A percentile compares a stretch with the other conserved stretches of the same genome.
Evolutionary conservation across 2,329 filamentous ascomycete genomes (phyloP).

Genomic region (Epichloe brachyelytri): DNA sequence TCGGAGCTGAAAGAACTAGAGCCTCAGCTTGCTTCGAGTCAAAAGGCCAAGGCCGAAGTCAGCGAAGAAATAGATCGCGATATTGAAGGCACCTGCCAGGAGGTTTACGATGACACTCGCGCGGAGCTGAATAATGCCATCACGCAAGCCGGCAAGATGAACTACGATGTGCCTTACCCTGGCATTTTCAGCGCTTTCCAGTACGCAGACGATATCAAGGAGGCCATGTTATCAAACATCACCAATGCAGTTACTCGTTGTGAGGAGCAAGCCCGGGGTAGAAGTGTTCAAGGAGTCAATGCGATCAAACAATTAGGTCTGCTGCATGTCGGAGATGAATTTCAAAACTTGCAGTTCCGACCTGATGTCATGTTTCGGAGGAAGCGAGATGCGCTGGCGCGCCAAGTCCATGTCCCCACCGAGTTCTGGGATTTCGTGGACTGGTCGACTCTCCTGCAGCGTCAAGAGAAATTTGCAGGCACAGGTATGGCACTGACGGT

Average conservation of each 20-base stretch:
- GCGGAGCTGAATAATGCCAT: slow-evolving; percentile 66
- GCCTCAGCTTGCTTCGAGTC: slow-evolving; percentile 72
- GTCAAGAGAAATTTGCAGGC: slow-evolving; percentile 87
- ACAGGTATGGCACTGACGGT: slow-evolving; percentile 92
- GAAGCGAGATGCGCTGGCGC: slow-evolving; percentile 65
- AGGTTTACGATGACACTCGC: slow-evolving; percentile 76
- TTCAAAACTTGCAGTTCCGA: slow-evolving; percentile 74
- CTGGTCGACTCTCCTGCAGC: slow-evolving; percentile 65
- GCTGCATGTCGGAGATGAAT: slow-evolving; percentile 77
- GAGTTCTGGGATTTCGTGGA: slow-evolving; percentile 94
- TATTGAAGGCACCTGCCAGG: slow-evolving; percentile 74
- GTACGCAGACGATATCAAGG: slow-evolving; percentile 86
- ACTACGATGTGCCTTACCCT: slow-evolving; percentile 75
- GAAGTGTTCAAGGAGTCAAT: slow-evolving; percentile 69
- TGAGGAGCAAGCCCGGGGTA: slow-evolving; percentile 72
- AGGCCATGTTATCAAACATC: slow-evolving; percentile 83
- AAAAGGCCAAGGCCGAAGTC: slow-evolving; percentile 66
- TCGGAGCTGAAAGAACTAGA: slow-evolving; percentile 71
- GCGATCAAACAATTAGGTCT: slow-evolving; percentile 81
- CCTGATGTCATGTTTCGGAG: slow-evolving; percentile 90
- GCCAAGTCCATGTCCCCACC: slow-evolving; percentile 76
- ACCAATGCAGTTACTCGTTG: slow-evolving; percentile 64
- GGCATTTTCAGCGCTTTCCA: slow-evolving; percentile 76
- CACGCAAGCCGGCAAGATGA: slow-evolving; percentile 57
- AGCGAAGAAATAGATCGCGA: slow-evolving; percentile 68